Conservation (phyloP, 805 yeast species). For the Metschnikowia lachancei region DNA sequence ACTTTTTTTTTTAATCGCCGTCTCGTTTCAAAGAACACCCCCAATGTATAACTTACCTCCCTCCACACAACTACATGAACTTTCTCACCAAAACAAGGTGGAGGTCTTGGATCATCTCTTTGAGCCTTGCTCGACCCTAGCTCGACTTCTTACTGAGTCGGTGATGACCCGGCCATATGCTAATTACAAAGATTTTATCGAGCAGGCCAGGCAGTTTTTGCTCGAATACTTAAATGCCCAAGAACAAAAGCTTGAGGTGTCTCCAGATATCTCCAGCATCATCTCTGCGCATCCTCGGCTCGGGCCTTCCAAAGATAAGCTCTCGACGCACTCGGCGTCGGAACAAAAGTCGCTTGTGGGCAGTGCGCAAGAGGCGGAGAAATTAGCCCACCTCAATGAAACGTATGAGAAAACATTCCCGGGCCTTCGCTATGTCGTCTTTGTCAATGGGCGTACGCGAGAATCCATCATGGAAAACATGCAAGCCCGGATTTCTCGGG, state of each 20-base stretch:
- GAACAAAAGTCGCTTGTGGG: conserved; percentile 69
- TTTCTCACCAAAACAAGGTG: conserved; percentile 27
- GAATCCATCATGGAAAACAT: conserved; percentile 55
- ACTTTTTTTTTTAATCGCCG: neutral
- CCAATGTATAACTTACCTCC: conserved; percentile 13
- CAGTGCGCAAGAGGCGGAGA: conserved; percentile 47
- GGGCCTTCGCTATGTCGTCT: conserved; percentile 79
- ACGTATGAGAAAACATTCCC: conserved; percentile 60
- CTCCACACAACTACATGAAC: conserved; percentile 6
- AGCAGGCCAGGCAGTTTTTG: conserved; percentile 40
- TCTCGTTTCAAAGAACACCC: neutral
- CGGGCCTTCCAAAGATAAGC: conserved; percentile 56
- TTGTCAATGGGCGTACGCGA: conserved; percentile 81
- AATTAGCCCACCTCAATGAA: conserved; percentile 53
- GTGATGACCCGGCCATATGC: conserved; percentile 21
- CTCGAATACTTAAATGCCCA: conserved; percentile 29
- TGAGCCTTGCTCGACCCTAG: conserved; percentile 56
- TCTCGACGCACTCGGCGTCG: conserved; percentile 61
- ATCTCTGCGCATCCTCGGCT: conserved; percentile 90
- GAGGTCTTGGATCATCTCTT: conserved; percentile 55
- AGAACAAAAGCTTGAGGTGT: conserved; percentile 21
- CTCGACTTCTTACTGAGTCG: conserved; percentile 32
- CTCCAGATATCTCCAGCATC: conserved; percentile 44
- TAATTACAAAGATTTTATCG: conserved; percentile 42
- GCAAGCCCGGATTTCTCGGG: conserved; percentile 44